phyloP scores from a whole-genome alignment of 345 rosid species.

The Combretum micranthum region DNA sequence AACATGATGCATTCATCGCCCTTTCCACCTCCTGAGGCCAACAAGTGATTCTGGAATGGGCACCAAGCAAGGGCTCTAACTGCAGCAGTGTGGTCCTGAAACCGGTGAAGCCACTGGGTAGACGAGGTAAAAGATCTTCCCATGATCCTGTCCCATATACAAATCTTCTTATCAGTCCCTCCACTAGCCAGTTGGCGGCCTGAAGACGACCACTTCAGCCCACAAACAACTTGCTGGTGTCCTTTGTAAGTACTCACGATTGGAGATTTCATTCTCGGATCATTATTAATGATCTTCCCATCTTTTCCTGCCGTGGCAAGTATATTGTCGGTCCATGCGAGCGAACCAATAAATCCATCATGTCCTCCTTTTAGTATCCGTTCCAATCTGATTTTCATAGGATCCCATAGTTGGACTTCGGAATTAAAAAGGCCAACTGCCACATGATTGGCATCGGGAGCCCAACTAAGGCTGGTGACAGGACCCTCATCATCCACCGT shows the following conservation, averaged over 20 bases:
- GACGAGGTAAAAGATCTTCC: conserved; percentile 22
- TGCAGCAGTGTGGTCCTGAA: conserved; percentile 31
- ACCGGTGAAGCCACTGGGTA: conserved; percentile 35
- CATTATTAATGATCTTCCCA: conserved; percentile 22
- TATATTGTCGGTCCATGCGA: conserved; percentile 36
- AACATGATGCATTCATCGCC: conserved; percentile 29
- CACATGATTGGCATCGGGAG: conserved; percentile 36
- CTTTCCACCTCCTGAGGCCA: conserved; percentile 32
- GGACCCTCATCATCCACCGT: conserved; percentile 36
- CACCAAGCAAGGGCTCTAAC: conserved; percentile 47
- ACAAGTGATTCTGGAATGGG: conserved; percentile 12
- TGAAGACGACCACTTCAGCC: conserved; percentile 37
- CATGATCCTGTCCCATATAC: conserved; percentile 33
- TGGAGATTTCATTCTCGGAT: conserved; percentile 28
- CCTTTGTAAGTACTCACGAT: conserved; percentile 27
- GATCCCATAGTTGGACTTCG: conserved; percentile 44
- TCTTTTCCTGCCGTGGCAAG: conserved; percentile 18
- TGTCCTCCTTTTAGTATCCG: conserved; percentile 27
- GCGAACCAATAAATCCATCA: conserved; percentile 21
- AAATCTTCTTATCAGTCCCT: conserved; percentile 29
- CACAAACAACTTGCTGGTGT: conserved; percentile 29
- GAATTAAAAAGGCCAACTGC: conserved; percentile 39
- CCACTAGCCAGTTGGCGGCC: conserved; percentile 37
- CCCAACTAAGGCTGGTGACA: conserved; percentile 39
- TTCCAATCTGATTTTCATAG: conserved; percentile 20